Evolutionary conservation across 352 stramenopile species (phyloP), one percentile per base, ranked within the genome.

Genomic region (Thraustochytrium striatum): DNA sequence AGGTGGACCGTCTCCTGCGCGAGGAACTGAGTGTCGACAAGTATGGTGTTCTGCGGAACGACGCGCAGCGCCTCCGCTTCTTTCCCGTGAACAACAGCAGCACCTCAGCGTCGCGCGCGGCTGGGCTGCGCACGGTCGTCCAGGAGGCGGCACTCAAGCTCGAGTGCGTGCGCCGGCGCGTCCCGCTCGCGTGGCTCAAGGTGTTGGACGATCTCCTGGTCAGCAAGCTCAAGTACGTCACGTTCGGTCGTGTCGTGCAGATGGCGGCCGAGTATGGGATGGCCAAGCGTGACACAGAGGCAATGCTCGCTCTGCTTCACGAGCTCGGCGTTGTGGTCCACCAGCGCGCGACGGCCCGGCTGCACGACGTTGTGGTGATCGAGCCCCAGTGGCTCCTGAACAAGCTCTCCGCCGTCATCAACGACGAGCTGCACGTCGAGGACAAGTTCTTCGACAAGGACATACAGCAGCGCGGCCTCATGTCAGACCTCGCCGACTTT

Each of bases 301-400:
- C n/a, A n/a, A 78, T 78, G 68, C 55, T 78, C 33, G 21, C 16
- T 5, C 39, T 39, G 8, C 33, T 78, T 21, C 68, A 78, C 3
- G 68, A 78, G 35, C 44, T 78, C 25, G 68, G 68, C 52, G 68
- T 78, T 25, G 2, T 78, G 0, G 68, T 78, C 3, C 68, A 78
- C 32, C 43, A 44, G 47, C 35, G 5, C 30, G 43, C 11, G 8
- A 38, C 55, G 11, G 19, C n/a, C 0, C 9, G 13, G 0, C 41
- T 78, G 36, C 16, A 8, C n/a, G 19, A 41, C 43, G 21, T 53
- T 8, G 68, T 78, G 16, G 68, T 78, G 33, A 73, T 73, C 16
- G 25, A 36, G 52, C 68, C 68, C 41, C 68, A 78, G 30, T 78
- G 68, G 68, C 33, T 78, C 1, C 32, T 78, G 16, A 2, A 2